Evolutionary conservation across 179 eudicot species (phyloP).

Genomic region (Nepenthes alata): DNA sequence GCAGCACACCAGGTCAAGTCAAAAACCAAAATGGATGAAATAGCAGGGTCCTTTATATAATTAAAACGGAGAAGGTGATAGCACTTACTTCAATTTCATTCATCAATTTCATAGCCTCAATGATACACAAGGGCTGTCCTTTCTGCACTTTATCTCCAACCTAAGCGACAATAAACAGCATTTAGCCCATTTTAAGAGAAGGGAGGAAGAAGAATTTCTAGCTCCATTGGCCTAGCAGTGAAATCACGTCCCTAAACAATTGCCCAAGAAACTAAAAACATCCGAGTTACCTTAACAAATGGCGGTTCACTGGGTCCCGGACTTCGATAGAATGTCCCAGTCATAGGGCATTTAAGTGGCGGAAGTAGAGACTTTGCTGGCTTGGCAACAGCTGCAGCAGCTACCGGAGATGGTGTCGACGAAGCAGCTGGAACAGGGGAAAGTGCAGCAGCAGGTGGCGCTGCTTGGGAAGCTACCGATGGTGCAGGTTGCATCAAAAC

Average conservation of each 20-base stretch:
- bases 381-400: conserved; percentile 35
- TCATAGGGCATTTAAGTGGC: conserved; percentile 85
- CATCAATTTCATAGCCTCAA: conserved; percentile 98
- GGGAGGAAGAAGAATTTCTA: not conserved
- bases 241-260: not conserved
- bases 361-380: conserved; percentile 59
- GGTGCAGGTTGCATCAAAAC: conserved; percentile 47
- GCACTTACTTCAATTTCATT: conserved; percentile 73
- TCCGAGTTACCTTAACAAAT: conserved; percentile 57
- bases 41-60: not conserved
- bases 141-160: conserved; percentile 86
- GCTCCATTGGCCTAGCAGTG: not conserved
- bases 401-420: conserved; percentile 25
- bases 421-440: conserved; percentile 29
- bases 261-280: not conserved
- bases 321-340: conserved; percentile 82
- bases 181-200: not conserved
- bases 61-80: not conserved
- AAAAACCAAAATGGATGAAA: not conserved
- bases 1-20: not conserved
- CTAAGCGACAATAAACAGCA: conserved; percentile 23
- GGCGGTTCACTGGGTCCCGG: conserved; percentile 78
- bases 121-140: conserved; percentile 89
- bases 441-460: conserved; percentile 18
- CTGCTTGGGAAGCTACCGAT: conserved; percentile 14